These are phyloP conservation scores for Auricularia cornea DNA, from an alignment of 768 basidiomycete genomes.

Conservation along the genomic window DNA sequence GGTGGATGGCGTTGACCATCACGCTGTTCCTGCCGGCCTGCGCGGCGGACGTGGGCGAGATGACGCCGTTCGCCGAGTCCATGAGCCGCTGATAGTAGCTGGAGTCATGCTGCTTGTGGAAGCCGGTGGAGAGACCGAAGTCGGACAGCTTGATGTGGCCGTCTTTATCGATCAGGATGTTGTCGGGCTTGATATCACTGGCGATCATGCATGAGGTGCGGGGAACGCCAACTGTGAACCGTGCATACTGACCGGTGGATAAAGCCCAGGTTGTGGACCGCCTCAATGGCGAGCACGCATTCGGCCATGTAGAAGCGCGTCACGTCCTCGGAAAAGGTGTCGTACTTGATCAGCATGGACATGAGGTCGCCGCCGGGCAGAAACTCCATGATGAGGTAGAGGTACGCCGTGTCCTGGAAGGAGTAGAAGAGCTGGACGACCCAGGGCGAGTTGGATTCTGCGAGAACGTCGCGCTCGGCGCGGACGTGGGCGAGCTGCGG, in stretches of 20 bases:
- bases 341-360: constrained; percentile 99
- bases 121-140: constrained; percentile 98
- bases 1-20: constrained; percentile 93
- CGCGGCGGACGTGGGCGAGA: constrained; percentile 21
- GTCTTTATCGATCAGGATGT: constrained; percentile 95
- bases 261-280: constrained; percentile 94
- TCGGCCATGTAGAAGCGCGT: constrained; percentile 99
- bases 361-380: constrained; percentile 96
- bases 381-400: constrained; percentile 99
- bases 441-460: constrained; percentile 92
- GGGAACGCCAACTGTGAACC: constrained; percentile 4
- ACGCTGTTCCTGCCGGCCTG: constrained; percentile 81
- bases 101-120: constrained; percentile 96
- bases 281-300: constrained; percentile 94
- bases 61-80: constrained; percentile 49
- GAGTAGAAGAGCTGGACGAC: constrained; percentile 96
- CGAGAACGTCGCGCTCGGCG: constrained; percentile 93
- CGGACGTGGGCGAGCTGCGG: constrained; percentile 90
- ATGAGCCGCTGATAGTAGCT: constrained; percentile 88
- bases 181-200: constrained; percentile 99
- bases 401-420: constrained; percentile 88
- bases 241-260: constrained; percentile 81
- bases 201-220: constrained; percentile 5
- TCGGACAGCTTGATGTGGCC: constrained; percentile 98
- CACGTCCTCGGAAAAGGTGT: constrained; percentile 97